Percentiles rank a stretch among this genome's conserved stretches.
phyloP scores from a whole-genome alignment of 2,329 filamentous ascomycete species.

The Cryphonectria parasitica region DNA sequence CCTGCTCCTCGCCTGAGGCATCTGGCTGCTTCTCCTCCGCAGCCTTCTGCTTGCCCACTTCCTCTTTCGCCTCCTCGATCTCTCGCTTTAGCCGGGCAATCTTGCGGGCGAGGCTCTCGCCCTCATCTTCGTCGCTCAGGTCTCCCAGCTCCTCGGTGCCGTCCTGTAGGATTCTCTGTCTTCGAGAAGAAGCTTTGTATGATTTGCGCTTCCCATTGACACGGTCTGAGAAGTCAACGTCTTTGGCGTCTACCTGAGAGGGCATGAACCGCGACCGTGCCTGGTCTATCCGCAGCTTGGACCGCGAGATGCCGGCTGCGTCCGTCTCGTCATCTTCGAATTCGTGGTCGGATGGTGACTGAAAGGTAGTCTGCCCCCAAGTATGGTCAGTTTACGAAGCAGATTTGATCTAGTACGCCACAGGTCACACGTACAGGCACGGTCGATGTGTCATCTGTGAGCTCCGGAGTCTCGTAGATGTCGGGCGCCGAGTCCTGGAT shows the following conservation, averaged over 20 bases:
- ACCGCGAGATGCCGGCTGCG: conserved; percentile 71
- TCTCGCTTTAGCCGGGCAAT: conserved; percentile 83
- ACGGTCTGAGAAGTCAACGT: conserved; percentile 88
- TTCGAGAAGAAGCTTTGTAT: conserved; percentile 75
- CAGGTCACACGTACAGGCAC: conserved; percentile 63
- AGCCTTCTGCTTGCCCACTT: conserved; percentile 59
- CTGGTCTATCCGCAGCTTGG: conserved; percentile 74
- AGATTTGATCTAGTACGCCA: not conserved
- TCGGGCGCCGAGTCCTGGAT: conserved; percentile 85
- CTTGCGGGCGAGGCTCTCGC: conserved; percentile 76
- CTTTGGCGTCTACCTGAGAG: conserved; percentile 72
- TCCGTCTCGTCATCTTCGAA: conserved; percentile 67
- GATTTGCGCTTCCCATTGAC: conserved; percentile 81
- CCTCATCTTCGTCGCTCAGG: conserved; percentile 68
- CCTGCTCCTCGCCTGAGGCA: conserved; percentile 43
- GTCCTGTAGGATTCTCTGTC: conserved; percentile 64
- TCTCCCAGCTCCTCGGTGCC: conserved; percentile 72
- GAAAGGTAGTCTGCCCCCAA: conserved; percentile 60
- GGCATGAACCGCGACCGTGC: conserved; percentile 81
- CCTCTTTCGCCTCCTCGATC: conserved; percentile 72
- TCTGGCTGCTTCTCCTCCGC: conserved; percentile 44
- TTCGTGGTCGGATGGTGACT: conserved; percentile 64
- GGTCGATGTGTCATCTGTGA: conserved; percentile 88
- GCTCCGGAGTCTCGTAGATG: conserved; percentile 93
- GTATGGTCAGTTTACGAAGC: not conserved